Base-by-base conservation (phyloP, 495 filamentous ascomycete species). In the Symbiotaphrina buchneri region DNA sequence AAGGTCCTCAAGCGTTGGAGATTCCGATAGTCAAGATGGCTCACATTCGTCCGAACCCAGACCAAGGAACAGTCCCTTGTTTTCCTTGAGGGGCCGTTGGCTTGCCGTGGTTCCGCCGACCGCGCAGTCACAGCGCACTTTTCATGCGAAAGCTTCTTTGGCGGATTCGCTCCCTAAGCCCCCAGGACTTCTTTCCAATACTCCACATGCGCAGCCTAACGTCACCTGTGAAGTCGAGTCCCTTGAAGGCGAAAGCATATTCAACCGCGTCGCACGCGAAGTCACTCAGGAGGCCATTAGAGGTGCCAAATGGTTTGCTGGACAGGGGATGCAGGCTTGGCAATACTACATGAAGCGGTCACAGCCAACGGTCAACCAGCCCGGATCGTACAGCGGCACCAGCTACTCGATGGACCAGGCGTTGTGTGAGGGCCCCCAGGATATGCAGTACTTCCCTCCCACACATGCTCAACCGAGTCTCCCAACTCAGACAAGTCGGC, bases 221-320 rank as follows among this genome's bases (percentile, higher is more conserved):
- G 52, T 71, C 21, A 81, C 63, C 19, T 77, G 80, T 35, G 65
- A 65, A 6, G 68, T 80, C 7, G 83, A 92, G 36, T 67, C 73
- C 3, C 77, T 76, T 5, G 69, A 82, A 20, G 65, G 70, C 2
- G 82, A 87, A 43, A 71, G 77, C 24, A 56, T 93, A 24, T 56
- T 93, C 37, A 81, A 85, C 47, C 77, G 81, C 38, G 58, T 93
- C 25, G 74, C 83, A 40, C 62, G 84, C 40, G 81, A 84, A 44
- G 77, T 82, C 2, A 75, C 87, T 0, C 85, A 94, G 44, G 82
- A 87, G 42, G 53, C 91, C n/a, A 74, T 97, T 31, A 74, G 74
- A 41, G 76, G 79, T 16, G 81, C 81, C 13, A 74, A 70, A 37
- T 91, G 77, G 74, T 69, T 87, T 45, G 75, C 75, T 5, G 81